Evolutionary conservation across 2,329 filamentous ascomycete genomes (phyloP).

Genomic region (Fusarium beomiforme): DNA sequence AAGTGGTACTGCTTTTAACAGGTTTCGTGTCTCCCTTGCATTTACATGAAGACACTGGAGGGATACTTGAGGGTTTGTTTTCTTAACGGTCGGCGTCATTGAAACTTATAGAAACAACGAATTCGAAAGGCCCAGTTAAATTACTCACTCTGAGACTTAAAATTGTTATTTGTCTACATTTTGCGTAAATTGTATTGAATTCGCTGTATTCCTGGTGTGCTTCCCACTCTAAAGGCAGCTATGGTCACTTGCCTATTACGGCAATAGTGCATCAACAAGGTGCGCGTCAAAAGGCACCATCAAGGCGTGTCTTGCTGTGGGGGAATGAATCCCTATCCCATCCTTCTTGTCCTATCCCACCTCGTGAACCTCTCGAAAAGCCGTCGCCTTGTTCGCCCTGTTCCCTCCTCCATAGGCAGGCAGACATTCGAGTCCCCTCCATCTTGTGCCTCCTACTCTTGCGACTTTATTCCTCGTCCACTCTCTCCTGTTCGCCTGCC

Average conservation of each 20-base stretch:
- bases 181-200: neutral
- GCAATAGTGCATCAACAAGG: constrained; percentile 32
- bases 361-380: constrained; percentile 29
- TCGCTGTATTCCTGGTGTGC: neutral
- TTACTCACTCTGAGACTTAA: no score
- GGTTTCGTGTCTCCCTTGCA: constrained; percentile 13
- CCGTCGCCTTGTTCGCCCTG: constrained; percentile 41
- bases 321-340: constrained; percentile 10
- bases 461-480: constrained; percentile 38
- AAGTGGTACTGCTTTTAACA: constrained; percentile 41
- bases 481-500: constrained; percentile 39
- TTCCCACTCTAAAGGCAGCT: constrained; percentile 19
- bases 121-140: rapidly evolving
- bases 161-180: neutral
- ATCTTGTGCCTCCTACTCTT: constrained; percentile 17
- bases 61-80: neutral
- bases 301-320: constrained; percentile 34
- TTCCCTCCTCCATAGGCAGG: constrained; percentile 20
- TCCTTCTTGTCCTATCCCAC: constrained; percentile 15
- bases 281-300: constrained; percentile 32
- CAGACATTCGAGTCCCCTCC: constrained; percentile 29
- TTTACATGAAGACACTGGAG: neutral
- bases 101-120: neutral
- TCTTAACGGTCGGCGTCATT: neutral
- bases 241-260: constrained; percentile 18